Conservation (phyloP, 2,329 filamentous ascomycete genomes). For the Xylariaceae sp. region DNA sequence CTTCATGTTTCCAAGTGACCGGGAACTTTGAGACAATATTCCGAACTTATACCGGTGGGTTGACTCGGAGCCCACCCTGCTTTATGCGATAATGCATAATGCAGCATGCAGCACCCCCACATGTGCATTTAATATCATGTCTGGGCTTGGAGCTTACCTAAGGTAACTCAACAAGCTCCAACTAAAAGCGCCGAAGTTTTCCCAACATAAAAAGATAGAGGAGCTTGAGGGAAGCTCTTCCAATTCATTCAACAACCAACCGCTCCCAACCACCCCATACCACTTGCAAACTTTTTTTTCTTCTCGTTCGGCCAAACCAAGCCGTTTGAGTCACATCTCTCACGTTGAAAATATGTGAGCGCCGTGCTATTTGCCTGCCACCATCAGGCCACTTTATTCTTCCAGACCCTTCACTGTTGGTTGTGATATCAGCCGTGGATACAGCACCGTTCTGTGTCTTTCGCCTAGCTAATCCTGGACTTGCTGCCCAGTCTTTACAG, state of each 20-base stretch:
- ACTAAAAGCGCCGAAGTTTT: too few species aligned
- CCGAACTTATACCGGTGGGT: too few species aligned
- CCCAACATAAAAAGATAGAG: too few species aligned
- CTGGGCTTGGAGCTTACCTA: too few species aligned
- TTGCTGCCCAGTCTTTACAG: not conserved
- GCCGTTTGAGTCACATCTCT: not conserved
- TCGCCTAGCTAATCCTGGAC: not conserved
- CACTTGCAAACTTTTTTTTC: conserved; percentile 2
- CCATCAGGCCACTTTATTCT: conserved; percentile 15
- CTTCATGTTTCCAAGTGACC: too few species aligned
- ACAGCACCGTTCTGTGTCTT: not conserved
- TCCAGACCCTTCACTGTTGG: not conserved
- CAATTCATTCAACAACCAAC: not conserved
- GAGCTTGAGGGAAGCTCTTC: not conserved
- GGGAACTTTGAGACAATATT: too few species aligned
- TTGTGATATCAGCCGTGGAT: not conserved
- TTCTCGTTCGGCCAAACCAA: not conserved
- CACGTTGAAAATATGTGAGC: conserved; percentile 28
- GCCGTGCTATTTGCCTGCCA: conserved; percentile 16
- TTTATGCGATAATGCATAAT: too few species aligned
- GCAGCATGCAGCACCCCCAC: too few species aligned
- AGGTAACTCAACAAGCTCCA: too few species aligned
- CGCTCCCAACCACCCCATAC: not conserved
- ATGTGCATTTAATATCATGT: too few species aligned
- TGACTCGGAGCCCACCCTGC: too few species aligned